Evolutionary conservation across 2,329 filamentous ascomycete genomes (phyloP).

Genomic region (Magnaporthiopsis incrustans): DNA sequence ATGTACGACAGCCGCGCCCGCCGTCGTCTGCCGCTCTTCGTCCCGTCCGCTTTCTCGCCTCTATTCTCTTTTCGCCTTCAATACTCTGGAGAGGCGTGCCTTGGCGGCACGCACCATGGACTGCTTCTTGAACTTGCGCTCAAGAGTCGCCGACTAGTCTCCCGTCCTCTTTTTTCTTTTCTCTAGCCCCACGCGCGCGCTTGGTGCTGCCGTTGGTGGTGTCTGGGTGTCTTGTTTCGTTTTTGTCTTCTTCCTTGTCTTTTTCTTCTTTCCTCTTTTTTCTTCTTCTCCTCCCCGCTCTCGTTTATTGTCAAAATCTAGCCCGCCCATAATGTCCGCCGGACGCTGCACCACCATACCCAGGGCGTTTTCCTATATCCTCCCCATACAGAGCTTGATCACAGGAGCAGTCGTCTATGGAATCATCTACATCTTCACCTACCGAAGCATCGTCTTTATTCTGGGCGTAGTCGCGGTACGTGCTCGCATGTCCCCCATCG

Average conservation of each 20-base stretch:
- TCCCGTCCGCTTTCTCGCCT: background rate
- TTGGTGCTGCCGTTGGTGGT: background rate
- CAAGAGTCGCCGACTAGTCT: background rate
- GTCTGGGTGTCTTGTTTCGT: background rate
- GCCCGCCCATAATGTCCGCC: background rate
- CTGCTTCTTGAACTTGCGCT: background rate
- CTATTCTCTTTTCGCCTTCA: background rate
- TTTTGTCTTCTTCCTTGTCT: background rate
- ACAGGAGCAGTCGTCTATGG: conserved; percentile 16
- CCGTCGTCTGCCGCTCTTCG: background rate
- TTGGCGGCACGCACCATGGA: background rate
- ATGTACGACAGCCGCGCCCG: background rate
- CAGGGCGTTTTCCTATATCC: conserved; percentile 14
- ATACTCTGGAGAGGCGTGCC: background rate
- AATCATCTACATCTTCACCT: conserved; percentile 14
- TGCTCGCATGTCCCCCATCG: background rate
- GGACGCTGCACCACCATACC: conserved; percentile 10
- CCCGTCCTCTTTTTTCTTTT: background rate
- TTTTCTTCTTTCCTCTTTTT: background rate
- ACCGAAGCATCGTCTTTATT: conserved; percentile 13
- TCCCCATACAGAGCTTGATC: conserved; percentile 14
- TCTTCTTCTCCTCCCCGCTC: background rate
- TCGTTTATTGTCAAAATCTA: background rate
- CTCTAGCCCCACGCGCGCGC: background rate
- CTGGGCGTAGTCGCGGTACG: conserved; percentile 15